Evolutionary conservation across 495 filamentous ascomycete genomes (phyloP).

Genomic region (Aspergillus wentii): DNA sequence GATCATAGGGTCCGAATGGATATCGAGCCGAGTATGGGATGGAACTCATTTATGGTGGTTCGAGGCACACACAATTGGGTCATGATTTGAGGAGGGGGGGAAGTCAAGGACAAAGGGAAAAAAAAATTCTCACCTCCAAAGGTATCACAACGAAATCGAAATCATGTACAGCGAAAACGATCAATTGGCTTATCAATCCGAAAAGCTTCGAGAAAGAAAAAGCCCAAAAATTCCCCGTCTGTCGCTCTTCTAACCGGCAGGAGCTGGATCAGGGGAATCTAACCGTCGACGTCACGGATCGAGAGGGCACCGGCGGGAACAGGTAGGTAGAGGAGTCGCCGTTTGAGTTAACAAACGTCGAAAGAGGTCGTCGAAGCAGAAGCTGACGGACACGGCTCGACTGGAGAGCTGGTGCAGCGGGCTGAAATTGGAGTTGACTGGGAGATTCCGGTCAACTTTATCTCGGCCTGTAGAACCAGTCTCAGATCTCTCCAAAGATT

Average conservation of each 20-base stretch:
- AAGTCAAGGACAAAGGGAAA: constrained; percentile 3
- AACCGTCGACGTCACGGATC: constrained; percentile 32
- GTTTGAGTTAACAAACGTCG: constrained; percentile 49
- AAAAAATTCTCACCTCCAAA: constrained; percentile 29
- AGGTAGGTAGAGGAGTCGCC: constrained; percentile 27
- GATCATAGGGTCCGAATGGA: no score
- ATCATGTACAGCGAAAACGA: constrained; percentile 22
- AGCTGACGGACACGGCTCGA: constrained; percentile 43
- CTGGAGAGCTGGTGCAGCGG: constrained; percentile 34
- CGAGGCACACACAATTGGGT: constrained; percentile 14
- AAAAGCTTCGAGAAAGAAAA: constrained; percentile 17
- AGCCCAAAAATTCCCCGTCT: constrained; percentile 28
- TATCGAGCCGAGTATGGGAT: no score
- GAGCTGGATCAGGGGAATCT: constrained; percentile 37
- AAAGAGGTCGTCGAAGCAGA: constrained; percentile 34
- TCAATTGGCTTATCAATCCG: constrained; percentile 4
- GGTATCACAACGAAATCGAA: constrained; percentile 25
- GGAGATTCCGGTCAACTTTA: constrained; percentile 24
- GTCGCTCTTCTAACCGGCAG: constrained; percentile 46
- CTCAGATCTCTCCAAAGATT: constrained; percentile 42
- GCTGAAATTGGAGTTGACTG: constrained; percentile 29
- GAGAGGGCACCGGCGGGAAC: constrained; percentile 30
- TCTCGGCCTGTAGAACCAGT: constrained; percentile 28
- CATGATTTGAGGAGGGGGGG: constrained; percentile 8
- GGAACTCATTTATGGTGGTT: no score